A percentile compares a stretch with the other conserved stretches of the same genome.
Conservation (phyloP, 257 asterid species). For the Gynochthodes officinalis region DNA sequence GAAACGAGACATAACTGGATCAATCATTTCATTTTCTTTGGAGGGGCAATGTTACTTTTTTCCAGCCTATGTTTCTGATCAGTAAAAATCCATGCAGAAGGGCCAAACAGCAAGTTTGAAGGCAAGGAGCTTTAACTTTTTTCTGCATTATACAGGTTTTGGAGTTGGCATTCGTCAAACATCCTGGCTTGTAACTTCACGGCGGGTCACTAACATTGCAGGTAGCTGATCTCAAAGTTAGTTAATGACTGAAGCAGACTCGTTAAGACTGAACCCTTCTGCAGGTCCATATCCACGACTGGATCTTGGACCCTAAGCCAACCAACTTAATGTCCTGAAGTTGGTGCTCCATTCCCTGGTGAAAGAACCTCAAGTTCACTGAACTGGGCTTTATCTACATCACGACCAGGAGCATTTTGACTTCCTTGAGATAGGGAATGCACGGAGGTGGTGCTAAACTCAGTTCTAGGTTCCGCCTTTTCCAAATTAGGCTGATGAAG, state of each 20-base stretch:
- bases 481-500: conserved; percentile 22
- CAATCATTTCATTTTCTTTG: conserved; percentile 6
- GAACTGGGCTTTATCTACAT: conserved; percentile 16
- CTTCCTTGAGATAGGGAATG: conserved; percentile 7
- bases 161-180: not conserved
- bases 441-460: conserved; percentile 1
- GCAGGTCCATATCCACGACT: not conserved
- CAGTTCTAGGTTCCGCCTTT: conserved; percentile 9
- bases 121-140: not conserved
- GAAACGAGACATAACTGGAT: not conserved
- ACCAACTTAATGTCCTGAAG: conserved; percentile 18
- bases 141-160: not conserved
- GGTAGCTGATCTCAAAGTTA: not conserved
- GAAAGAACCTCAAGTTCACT: conserved; percentile 24
- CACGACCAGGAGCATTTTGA: conserved; percentile 22
- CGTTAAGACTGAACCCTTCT: conserved; percentile 1
- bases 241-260: not conserved
- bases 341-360: conserved; percentile 25
- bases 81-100: conserved; percentile 13
- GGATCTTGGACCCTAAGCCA: conserved; percentile 2
- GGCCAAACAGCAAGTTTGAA: conserved; percentile 10
- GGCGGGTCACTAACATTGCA: not conserved
- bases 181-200: not conserved
- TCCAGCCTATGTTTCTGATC: conserved; percentile 16
- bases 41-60: conserved; percentile 12